Percentiles rank a stretch among this genome's conserved stretches.
These are phyloP conservation scores for Penstemon newberryi DNA, from an alignment of 257 asterid genomes.

Conservation along the genomic window DNA sequence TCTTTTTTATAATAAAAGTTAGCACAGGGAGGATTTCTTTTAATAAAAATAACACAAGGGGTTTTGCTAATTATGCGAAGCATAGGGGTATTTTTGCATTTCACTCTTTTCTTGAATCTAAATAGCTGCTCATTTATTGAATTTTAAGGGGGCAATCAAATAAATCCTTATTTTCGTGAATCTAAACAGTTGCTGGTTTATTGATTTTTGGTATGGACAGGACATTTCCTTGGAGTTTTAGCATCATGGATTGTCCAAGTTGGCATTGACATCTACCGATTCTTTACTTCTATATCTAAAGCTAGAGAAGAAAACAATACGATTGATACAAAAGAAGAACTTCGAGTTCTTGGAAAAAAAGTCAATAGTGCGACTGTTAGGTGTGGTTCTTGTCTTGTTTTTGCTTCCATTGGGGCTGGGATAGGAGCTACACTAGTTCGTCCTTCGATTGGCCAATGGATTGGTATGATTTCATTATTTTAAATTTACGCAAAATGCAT, in stretches of 20 bases:
- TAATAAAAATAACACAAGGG: no score
- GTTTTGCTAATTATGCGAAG: no score
- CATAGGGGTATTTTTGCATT: no score
- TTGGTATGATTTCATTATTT: slow-evolving; percentile 42
- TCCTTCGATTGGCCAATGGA: slow-evolving; percentile 93
- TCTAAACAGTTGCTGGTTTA: slow-evolving; percentile 14
- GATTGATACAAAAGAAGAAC: slow-evolving; percentile 37
- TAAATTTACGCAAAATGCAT: no score
- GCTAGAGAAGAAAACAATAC: slow-evolving; percentile 38
- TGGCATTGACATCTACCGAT: slow-evolving; percentile 64
- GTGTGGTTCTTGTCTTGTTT: slow-evolving; percentile 68
- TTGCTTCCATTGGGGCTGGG: slow-evolving; percentile 93
- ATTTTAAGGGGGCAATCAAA: no score
- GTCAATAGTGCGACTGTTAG: slow-evolving; percentile 50
- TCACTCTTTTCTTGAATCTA: no score
- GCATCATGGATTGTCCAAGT: slow-evolving; percentile 92
- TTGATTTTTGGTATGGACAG: slow-evolving; percentile 43
- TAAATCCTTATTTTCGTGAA: not conserved
- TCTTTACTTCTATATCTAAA: slow-evolving; percentile 40
- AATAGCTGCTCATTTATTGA: no score
- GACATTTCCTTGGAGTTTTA: slow-evolving; percentile 76
- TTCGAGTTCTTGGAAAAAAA: slow-evolving; percentile 53
- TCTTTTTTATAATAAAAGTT: no score
- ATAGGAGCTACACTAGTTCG: slow-evolving; percentile 60
- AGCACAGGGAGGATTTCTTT: no score